Evolutionary conservation across 345 rosid species (phyloP).

Genomic region (Eucalyptus sp.): DNA sequence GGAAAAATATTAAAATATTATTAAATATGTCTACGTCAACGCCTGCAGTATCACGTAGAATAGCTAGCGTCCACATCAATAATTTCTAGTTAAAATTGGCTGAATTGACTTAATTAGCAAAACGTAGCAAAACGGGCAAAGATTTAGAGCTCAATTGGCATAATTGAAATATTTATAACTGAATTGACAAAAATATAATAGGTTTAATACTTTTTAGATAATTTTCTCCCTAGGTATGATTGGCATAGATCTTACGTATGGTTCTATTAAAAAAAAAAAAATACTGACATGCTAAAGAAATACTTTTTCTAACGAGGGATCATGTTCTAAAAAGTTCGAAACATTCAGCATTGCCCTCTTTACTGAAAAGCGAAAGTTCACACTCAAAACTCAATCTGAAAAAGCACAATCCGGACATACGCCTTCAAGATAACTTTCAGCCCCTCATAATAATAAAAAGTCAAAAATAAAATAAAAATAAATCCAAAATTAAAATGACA

Average conservation of each 20-base stretch:
- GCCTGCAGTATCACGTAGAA: rapidly evolving
- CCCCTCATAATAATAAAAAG: not conserved
- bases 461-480: too few relatives aligned
- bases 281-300: not conserved
- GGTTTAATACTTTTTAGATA: not conserved
- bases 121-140: too few relatives aligned
- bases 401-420: not conserved
- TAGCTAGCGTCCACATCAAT: rapidly evolving
- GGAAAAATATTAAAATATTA: too few relatives aligned
- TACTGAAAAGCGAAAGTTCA: not conserved
- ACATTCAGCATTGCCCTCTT: not conserved
- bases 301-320: not conserved
- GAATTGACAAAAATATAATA: too few relatives aligned
- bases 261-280: too few relatives aligned
- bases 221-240: not conserved
- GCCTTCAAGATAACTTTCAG: not conserved
- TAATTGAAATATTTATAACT: rapidly evolving
- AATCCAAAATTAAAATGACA: not conserved
- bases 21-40: too few relatives aligned
- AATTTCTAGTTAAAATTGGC: too few relatives aligned
- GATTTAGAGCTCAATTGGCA: rapidly evolving
- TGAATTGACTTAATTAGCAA: rapidly evolving
- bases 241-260: not conserved
- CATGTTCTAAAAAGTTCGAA: not conserved
- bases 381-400: not conserved